Base-by-base conservation (phyloP, 2,329 filamentous ascomycete genomes). In the Exophiala sp. region DNA sequence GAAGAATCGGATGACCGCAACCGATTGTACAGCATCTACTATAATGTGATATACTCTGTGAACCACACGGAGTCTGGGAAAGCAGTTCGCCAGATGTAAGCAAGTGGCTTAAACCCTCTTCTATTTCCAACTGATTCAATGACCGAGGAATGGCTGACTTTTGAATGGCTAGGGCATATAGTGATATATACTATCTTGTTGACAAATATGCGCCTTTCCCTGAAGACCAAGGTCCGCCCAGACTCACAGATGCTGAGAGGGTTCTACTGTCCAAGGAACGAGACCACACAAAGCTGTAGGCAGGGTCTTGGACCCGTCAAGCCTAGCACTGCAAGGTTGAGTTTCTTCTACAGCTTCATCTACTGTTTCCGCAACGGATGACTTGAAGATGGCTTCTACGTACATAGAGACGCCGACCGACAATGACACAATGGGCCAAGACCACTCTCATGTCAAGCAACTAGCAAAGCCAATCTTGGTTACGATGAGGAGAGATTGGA, bases 121-220 rank as follows among this genome's bases (percentile, higher is more conserved):
- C 3, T 18, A n/a, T n/a, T n/a, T n/a, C n/a, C n/a, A n/a, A n/a
- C n/a, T n/a, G n/a, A n/a, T n/a, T n/a, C n/a, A n/a, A n/a, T n/a
- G n/a, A n/a, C n/a, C n/a, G n/a, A n/a, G n/a, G n/a, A n/a, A n/a
- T n/a, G n/a, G n/a, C n/a, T n/a, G n/a, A n/a, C n/a, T n/a, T n/a
- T n/a, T n/a, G n/a, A n/a, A n/a, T 3, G 27, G n/a, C 18, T 32
- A 62, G 59, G 38, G 60, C 60, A 10, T 63, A 58, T 29, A 51
- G 62, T 44, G 58, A 62, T 38, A 58, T 63, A 48, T 58, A 55
- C 34, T 59, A 56, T 49, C 58, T 63, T 22, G 46, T 60, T 30
- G 59, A 62, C 37, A 62, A 62, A 29, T 62, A 60, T 39, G 57
- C 60, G 10, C 58, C 61, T 2, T 59, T 62, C 43, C n/a, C 46